Evolutionary conservation across 2,329 filamentous ascomycete species (phyloP), one percentile per base, ranked within the genome.

Genomic region (Claviceps digitariae): DNA sequence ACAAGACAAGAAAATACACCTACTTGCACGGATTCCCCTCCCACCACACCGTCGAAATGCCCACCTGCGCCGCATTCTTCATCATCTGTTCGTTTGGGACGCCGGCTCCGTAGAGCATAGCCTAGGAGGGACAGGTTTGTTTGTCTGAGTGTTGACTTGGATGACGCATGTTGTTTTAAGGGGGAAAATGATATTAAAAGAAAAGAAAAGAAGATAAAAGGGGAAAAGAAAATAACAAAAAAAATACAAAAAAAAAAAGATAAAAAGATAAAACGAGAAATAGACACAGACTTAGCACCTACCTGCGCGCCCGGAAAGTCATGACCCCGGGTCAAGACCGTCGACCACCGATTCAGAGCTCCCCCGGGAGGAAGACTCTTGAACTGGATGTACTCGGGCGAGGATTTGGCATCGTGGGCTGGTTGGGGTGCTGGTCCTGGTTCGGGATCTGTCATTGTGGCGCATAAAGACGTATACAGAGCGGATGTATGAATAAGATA

Each of bases 21-120:
- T 69, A 87, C 84, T 95, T 95, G 81, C 90, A 96, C 40, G 91
- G 88, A 66, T 96, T 96, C 29, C 91, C 91, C 70, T 96, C 90
- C 90, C 90, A 97, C 90, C 90, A 96, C 4, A 96, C 87, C 5
- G 86, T 90, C 8, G 90, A 86, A 64, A 96, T 82, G 54, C 91
- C 91, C 27, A 97, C 87, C 58, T 97, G 91, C 13, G 91, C 88
- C 52, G 86, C 86, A 54, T 79, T 91, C 71, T 91, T 90, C 87
- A 97, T 95, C 63, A 84, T 82, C 53, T 93, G 76, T 62, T 82
- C 77, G 64, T 89, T 81, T 1, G 90, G 87, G 36, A 97, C 86
- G 25, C 91, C 91, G 9, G 91, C 90, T 15, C 87, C 90, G 69
- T 95, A 97, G 23, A 97, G 78, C 91, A 96, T 96, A 44, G 91